These are phyloP conservation scores for Coleophoma eucalyptorum DNA, from an alignment of 2,329 filamentous ascomycete genomes.

Conservation along the genomic window DNA sequence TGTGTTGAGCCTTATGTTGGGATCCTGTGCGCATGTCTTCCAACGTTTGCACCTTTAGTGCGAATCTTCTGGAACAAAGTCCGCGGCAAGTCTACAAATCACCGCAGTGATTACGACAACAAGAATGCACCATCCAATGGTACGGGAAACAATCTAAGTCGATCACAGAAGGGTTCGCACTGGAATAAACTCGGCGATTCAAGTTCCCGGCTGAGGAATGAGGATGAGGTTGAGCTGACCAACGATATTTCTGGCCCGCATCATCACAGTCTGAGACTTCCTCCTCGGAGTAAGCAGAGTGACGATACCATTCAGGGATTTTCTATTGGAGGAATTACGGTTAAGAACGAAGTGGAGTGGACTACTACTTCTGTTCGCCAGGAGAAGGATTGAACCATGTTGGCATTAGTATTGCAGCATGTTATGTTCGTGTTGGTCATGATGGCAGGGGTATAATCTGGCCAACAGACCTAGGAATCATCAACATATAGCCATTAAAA, in stretches of 20 bases:
- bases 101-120: not conserved
- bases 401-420: too few relatives aligned
- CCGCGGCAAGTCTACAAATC: not conserved
- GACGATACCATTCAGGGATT: not conserved
- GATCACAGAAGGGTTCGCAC: not conserved
- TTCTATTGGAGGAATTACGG: not conserved
- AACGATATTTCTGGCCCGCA: constrained; percentile 4
- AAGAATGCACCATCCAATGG: not conserved
- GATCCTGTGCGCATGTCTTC: constrained; percentile 33
- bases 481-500: too few relatives aligned
- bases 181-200: constrained; percentile 1
- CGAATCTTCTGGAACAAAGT: constrained; percentile 11
- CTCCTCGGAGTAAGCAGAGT: not conserved
- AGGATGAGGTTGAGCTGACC: constrained; percentile 7
- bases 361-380: not conserved
- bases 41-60: constrained; percentile 28
- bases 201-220: not conserved
- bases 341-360: not conserved
- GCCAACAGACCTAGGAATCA: too few relatives aligned
- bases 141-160: not conserved
- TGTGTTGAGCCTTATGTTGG: constrained; percentile 30
- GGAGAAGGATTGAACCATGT: too few relatives aligned
- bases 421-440: too few relatives aligned
- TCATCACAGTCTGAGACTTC: not conserved
- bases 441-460: too few relatives aligned